Evolutionary conservation across 2,329 filamentous ascomycete genomes (phyloP).

Genomic region (Aspergillus arachidicola): DNA sequence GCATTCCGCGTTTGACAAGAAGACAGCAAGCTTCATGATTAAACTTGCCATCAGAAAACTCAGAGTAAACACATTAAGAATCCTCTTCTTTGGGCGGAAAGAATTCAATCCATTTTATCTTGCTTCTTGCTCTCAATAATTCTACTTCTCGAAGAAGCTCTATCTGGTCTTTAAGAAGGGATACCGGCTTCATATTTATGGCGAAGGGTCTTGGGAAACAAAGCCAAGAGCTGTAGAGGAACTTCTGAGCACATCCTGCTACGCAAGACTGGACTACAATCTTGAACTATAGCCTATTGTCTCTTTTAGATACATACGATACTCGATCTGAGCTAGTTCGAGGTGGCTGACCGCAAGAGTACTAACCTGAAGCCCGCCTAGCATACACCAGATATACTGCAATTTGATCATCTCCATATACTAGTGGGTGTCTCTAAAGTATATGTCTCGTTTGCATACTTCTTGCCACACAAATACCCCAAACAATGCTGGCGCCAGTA

Average conservation of each 20-base stretch:
- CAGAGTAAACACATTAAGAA: background rate
- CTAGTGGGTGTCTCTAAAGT: no score
- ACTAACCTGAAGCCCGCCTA: background rate
- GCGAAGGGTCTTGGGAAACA: background rate
- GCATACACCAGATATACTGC: background rate
- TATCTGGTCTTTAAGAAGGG: background rate
- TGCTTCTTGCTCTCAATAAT: background rate
- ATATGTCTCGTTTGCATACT: background rate
- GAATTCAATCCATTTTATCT: background rate
- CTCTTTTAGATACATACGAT: background rate
- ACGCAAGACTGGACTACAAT: background rate
- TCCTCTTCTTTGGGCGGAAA: background rate
- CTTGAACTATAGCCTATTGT: background rate
- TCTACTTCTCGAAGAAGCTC: background rate
- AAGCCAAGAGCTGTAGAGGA: background rate
- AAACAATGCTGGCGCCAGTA: background rate
- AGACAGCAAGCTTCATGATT: background rate
- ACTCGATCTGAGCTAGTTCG: background rate
- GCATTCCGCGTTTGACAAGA: background rate
- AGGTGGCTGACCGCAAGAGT: background rate
- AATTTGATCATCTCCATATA: background rate
- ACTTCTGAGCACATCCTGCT: background rate
- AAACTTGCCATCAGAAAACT: background rate
- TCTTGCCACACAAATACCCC: background rate
- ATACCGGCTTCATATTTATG: background rate